A percentile compares a stretch with the other conserved stretches of the same genome.
Conservation (phyloP, 805 yeast genomes). For the Wickerhamomyces mucosus region DNA sequence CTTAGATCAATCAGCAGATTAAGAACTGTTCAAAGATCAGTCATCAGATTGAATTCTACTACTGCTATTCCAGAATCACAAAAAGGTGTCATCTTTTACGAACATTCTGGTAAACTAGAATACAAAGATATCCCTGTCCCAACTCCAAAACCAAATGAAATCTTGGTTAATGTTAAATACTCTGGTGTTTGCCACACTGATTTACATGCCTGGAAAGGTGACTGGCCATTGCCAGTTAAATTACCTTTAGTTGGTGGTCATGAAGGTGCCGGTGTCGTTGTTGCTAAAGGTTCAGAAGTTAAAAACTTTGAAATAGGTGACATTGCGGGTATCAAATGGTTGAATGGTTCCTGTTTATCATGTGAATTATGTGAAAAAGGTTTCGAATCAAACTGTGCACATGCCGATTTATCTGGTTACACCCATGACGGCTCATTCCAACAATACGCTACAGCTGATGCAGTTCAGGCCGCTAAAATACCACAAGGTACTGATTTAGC, state of each 20-base stretch:
- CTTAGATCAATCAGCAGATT: slow-evolving; percentile 17
- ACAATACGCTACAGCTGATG: slow-evolving; percentile 84
- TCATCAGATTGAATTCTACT: slow-evolving; percentile 19
- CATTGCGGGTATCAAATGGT: slow-evolving; percentile 77
- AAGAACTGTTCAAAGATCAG: slow-evolving; percentile 7
- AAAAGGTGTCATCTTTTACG: slow-evolving; percentile 63
- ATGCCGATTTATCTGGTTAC: slow-evolving; percentile 74
- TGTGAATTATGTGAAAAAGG: slow-evolving; percentile 68
- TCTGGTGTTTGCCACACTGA: slow-evolving; percentile 94
- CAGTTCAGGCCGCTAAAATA: slow-evolving; percentile 75
- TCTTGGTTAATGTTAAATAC: slow-evolving; percentile 73
- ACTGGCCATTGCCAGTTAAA: slow-evolving; percentile 75
- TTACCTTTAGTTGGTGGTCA: slow-evolving; percentile 81
- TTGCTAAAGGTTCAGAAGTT: slow-evolving; percentile 64
- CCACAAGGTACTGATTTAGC: slow-evolving; percentile 72
- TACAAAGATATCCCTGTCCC: slow-evolving; percentile 78
- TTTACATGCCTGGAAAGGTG: slow-evolving; percentile 90
- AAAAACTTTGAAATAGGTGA: slow-evolving; percentile 70
- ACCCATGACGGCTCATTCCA: slow-evolving; percentile 89
- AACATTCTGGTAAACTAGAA: slow-evolving; percentile 50
- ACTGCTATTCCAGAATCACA: slow-evolving; percentile 50
- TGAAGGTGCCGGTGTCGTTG: slow-evolving; percentile 85
- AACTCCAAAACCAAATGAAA: slow-evolving; percentile 64
- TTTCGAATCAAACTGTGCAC: slow-evolving; percentile 62
- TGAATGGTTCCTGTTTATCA: slow-evolving; percentile 64